These are phyloP conservation scores for Graphilbum fragrans DNA, from an alignment of 2,329 filamentous ascomycete species.

Conservation along the genomic window DNA sequence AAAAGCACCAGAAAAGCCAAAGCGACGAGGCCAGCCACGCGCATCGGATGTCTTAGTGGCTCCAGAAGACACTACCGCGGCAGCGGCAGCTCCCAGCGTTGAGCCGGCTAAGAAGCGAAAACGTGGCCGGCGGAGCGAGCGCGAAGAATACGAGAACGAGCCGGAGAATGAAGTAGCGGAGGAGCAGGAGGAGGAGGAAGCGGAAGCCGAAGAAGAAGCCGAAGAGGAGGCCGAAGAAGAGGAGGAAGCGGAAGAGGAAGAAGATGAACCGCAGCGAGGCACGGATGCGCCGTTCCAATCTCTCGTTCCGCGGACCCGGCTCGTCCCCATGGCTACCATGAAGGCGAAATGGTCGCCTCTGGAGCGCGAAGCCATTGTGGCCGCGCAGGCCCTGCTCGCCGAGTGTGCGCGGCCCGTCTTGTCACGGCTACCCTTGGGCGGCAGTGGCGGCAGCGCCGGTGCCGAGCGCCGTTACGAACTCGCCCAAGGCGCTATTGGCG, in stretches of 20 bases:
- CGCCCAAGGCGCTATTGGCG: slow-evolving; percentile 42
- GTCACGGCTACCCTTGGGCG: slow-evolving; percentile 36
- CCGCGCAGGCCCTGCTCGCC: slow-evolving; percentile 42
- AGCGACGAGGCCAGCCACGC: too few species aligned
- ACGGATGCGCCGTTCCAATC: slow-evolving; percentile 29
- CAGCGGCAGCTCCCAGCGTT: not conserved
- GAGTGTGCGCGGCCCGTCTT: slow-evolving; percentile 51
- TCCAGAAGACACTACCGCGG: too few species aligned
- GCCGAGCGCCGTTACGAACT: slow-evolving; percentile 32
- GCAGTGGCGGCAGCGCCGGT: not conserved
- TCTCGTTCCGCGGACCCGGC: slow-evolving; percentile 35
- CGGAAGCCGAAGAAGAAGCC: not conserved
- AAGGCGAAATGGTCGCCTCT: slow-evolving; percentile 56
- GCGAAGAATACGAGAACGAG: not conserved
- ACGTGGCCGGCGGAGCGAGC: not conserved
- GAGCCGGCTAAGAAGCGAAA: not conserved
- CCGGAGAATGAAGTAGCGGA: not conserved
- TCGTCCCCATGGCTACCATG: slow-evolving; percentile 51
- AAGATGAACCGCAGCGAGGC: not conserved
- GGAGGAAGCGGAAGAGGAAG: not conserved
- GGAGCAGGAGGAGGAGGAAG: not conserved
- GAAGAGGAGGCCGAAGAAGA: not conserved
- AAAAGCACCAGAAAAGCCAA: too few species aligned
- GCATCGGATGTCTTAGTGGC: too few species aligned
- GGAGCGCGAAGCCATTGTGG: slow-evolving; percentile 38